A percentile compares a stretch with the other conserved stretches of the same genome.
phyloP scores from a whole-genome alignment of 2,329 filamentous ascomycete species.

The Endothia cerciana region DNA sequence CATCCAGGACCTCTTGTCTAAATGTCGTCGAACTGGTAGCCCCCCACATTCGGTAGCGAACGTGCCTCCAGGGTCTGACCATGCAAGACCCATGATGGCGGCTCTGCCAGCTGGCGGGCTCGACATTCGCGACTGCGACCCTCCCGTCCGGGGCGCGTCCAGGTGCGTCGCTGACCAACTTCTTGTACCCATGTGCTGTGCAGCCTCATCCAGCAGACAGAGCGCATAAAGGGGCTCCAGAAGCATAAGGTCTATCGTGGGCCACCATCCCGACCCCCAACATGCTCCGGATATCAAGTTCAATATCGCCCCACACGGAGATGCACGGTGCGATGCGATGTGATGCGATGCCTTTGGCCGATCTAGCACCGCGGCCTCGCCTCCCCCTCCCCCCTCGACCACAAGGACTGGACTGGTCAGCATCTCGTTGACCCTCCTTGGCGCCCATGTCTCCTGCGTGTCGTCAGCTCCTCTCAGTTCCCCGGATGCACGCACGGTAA shows the following conservation, averaged over 20 bases:
- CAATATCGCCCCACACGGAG: background rate
- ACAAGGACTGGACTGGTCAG: background rate
- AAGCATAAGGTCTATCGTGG: background rate
- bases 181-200: background rate
- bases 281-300: background rate
- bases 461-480: constrained; percentile 1
- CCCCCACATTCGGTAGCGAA: background rate
- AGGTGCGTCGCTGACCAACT: background rate
- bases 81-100: background rate
- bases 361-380: background rate
- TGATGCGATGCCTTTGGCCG: constrained; percentile 7
- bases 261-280: background rate
- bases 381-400: no score
- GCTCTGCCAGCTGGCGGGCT: constrained; percentile 10
- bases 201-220: background rate
- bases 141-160: background rate
- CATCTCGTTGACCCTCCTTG: constrained; percentile 6
- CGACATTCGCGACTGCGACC: constrained; percentile 15
- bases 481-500: constrained; percentile 1
- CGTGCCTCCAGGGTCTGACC: background rate
- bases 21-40: background rate
- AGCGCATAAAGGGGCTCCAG: background rate
- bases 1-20: no score
- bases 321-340: constrained; percentile 5
- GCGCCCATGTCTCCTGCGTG: constrained; percentile 18